Evolutionary conservation across 352 stramenopile species (phyloP).

Genomic region (Pythium vanterpoolii): DNA sequence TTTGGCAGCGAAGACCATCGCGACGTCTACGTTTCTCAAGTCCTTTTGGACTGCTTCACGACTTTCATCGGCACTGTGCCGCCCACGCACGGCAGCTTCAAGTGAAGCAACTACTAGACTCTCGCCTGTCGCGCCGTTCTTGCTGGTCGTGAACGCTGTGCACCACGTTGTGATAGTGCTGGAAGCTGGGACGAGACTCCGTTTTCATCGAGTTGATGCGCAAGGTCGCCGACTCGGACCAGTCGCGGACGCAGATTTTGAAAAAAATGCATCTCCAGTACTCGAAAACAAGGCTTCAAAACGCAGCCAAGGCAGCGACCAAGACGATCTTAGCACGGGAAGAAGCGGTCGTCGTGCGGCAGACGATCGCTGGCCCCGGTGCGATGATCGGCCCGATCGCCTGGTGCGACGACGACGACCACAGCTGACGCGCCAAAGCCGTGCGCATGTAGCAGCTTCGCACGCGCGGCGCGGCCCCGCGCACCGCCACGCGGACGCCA

Average conservation of each 20-base stretch:
- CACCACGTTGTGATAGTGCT: slow-evolving; percentile 40
- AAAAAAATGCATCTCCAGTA: slow-evolving; percentile 64
- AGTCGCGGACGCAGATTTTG: slow-evolving; percentile 49
- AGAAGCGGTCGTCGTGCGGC: slow-evolving; percentile 64
- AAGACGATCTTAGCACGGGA: slow-evolving; percentile 58
- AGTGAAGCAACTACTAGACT: neutral
- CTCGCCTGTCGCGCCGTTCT: slow-evolving; percentile 23
- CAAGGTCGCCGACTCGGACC: slow-evolving; percentile 53
- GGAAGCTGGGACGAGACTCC: slow-evolving; percentile 58
- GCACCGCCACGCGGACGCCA: slow-evolving; percentile 24
- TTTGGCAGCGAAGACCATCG: slow-evolving; percentile 64
- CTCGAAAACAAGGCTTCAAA: slow-evolving; percentile 42
- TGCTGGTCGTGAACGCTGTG: slow-evolving; percentile 45
- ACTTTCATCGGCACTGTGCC: slow-evolving; percentile 22
- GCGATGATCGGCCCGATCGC: slow-evolving; percentile 64
- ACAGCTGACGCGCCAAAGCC: slow-evolving; percentile 25
- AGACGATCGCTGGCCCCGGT: slow-evolving; percentile 61
- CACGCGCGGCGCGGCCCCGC: slow-evolving; percentile 20
- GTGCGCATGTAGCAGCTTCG: slow-evolving; percentile 40
- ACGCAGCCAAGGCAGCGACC: slow-evolving; percentile 44
- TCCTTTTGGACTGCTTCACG: slow-evolving; percentile 45
- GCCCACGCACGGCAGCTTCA: slow-evolving; percentile 7
- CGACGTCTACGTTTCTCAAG: slow-evolving; percentile 77
- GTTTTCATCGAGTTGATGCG: slow-evolving; percentile 67
- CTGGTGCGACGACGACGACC: slow-evolving; percentile 58